These are phyloP conservation scores for Canariomyces notabilis DNA, from an alignment of 2,329 filamentous ascomycete species.

Conservation along the genomic window DNA sequence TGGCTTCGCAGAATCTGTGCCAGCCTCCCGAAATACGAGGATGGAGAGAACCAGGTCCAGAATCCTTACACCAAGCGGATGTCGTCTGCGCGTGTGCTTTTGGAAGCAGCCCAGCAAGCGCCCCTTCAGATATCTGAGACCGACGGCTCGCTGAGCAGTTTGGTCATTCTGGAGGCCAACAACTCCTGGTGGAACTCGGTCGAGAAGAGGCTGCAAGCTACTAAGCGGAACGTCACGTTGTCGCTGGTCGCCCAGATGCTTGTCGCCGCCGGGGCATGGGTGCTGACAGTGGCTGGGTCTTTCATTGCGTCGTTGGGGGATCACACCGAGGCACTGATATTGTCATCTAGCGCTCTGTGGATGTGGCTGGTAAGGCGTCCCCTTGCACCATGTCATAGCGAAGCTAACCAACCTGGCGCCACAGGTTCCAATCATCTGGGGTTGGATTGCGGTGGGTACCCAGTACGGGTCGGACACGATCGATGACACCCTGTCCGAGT, in stretches of 20 bases:
- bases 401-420: too few relatives aligned
- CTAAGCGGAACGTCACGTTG: slow-evolving; percentile 1
- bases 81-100: background rate
- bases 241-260: slow-evolving; percentile 5
- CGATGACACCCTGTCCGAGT: background rate
- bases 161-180: slow-evolving; percentile 1
- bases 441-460: slow-evolving; percentile 6
- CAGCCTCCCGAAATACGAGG: too few relatives aligned
- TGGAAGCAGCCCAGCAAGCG: slow-evolving; percentile 6
- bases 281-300: slow-evolving; percentile 1
- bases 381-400: too few relatives aligned
- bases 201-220: background rate
- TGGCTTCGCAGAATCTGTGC: slow-evolving; percentile 3
- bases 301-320: background rate
- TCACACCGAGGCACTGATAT: background rate
- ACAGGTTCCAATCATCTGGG: slow-evolving; percentile 4
- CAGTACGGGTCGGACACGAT: slow-evolving; percentile 3
- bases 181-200: slow-evolving; percentile 2
- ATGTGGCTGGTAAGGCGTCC: slow-evolving; percentile 10
- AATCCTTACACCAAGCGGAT: background rate
- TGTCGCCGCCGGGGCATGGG: slow-evolving; percentile 1
- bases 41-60: background rate
- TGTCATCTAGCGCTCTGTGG: slow-evolving; percentile 3
- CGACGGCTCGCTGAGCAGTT: background rate
- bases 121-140: background rate